These are phyloP conservation scores for Oidiodendron maius DNA, from an alignment of 495 filamentous ascomycete species.

Conservation along the genomic window DNA sequence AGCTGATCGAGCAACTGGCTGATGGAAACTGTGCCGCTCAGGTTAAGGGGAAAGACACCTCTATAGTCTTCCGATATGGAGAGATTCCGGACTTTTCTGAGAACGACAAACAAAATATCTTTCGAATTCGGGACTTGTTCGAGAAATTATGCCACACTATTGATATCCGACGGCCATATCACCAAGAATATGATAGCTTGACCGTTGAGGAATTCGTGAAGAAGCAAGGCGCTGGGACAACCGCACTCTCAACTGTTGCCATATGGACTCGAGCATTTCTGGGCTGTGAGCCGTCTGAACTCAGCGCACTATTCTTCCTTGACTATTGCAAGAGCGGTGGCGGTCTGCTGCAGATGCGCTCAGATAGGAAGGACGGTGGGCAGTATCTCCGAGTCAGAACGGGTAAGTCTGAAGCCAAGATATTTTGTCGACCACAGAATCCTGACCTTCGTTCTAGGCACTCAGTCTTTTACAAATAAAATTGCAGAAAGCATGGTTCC, in stretches of 20 bases:
- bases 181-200: not conserved
- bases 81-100: conserved; percentile 1
- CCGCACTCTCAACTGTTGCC: conserved; percentile 26
- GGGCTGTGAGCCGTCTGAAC: conserved; percentile 32
- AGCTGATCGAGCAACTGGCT: conserved; percentile 37
- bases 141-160: conserved; percentile 1
- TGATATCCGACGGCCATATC: not conserved
- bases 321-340: conserved; percentile 38
- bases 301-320: conserved; percentile 42
- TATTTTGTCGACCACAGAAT: not conserved
- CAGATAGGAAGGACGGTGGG: conserved; percentile 32
- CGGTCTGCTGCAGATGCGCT: conserved; percentile 33
- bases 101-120: not conserved
- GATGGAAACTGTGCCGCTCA: conserved; percentile 20
- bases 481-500: conserved; percentile 18
- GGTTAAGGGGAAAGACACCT: not conserved
- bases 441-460: conserved; percentile 21
- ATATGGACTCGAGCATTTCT: conserved; percentile 31
- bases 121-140: conserved; percentile 8
- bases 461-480: conserved; percentile 23
- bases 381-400: conserved; percentile 31
- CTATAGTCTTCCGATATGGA: not conserved
- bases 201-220: conserved; percentile 7
- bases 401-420: not conserved
- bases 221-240: not conserved